These are phyloP conservation scores for Lotus japonicus DNA, from an alignment of 306 rosid species.

Conservation along the genomic window DNA sequence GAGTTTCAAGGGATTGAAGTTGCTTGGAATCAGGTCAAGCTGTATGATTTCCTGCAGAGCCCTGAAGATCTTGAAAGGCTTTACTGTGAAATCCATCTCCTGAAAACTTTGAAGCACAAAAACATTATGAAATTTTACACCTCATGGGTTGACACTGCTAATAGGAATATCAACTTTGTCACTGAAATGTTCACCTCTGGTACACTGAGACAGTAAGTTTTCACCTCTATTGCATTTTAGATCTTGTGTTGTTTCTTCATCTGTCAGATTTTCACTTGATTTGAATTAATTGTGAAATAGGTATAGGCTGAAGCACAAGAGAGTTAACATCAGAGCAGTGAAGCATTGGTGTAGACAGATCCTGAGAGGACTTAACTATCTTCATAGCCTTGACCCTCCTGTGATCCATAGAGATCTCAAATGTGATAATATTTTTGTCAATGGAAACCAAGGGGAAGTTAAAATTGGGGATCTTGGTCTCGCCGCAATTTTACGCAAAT, in stretches of 20 bases:
- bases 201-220: constrained; percentile 90
- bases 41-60: constrained; percentile 84
- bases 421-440: constrained; percentile 86
- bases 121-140: constrained; percentile 91
- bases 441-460: constrained; percentile 95
- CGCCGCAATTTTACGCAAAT: constrained; percentile 83
- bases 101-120: constrained; percentile 79
- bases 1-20: constrained; percentile 98
- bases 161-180: constrained; percentile 86
- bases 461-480: constrained; percentile 98
- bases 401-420: constrained; percentile 98
- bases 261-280: background rate
- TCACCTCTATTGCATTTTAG: constrained; percentile 10
- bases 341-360: constrained; percentile 98
- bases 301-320: constrained; percentile 82
- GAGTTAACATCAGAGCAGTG: constrained; percentile 87
- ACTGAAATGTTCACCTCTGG: constrained; percentile 99
- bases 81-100: constrained; percentile 92
- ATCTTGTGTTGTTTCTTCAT: constrained; percentile 20
- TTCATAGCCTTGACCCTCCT: constrained; percentile 89
- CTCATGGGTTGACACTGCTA: constrained; percentile 89
- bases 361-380: constrained; percentile 83
- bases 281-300: constrained; percentile 26
- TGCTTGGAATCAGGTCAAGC: constrained; percentile 99
- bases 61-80: constrained; percentile 97